These are phyloP conservation scores for Glaciozyma antarctica DNA, from an alignment of 768 basidiomycete genomes.

Conservation along the genomic window DNA sequence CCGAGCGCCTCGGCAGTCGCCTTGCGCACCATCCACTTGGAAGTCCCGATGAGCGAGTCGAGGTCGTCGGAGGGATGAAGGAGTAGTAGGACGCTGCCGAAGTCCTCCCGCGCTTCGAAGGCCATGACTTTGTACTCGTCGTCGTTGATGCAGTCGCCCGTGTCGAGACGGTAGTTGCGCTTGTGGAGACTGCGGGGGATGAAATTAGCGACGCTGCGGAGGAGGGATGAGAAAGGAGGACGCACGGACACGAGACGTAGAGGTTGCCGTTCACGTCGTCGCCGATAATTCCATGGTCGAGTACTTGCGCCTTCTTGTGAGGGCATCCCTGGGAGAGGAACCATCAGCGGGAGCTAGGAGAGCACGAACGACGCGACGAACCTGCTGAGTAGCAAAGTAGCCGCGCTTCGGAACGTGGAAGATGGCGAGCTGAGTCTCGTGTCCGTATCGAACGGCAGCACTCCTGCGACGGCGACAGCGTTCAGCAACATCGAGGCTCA, in stretches of 20 bases:
- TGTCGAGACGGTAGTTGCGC: conserved; percentile 33
- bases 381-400: conserved; percentile 61
- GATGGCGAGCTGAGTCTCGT: conserved; percentile 56
- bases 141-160: conserved; percentile 55
- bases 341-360: too few species aligned
- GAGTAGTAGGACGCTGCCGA: conserved; percentile 46
- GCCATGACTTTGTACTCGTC: conserved; percentile 52
- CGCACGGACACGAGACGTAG: conserved; percentile 43
- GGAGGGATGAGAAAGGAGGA: neutral
- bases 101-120: conserved; percentile 51
- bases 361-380: conserved; percentile 37
- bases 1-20: conserved; percentile 45
- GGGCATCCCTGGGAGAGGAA: neutral
- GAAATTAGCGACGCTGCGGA: neutral
- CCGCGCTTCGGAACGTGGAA: conserved; percentile 55
- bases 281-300: conserved; percentile 57
- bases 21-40: conserved; percentile 45
- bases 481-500: neutral
- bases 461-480: neutral
- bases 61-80: conserved; percentile 50
- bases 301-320: conserved; percentile 54
- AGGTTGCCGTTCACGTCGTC: conserved; percentile 51
- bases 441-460: conserved; percentile 53
- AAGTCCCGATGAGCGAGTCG: conserved; percentile 55
- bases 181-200: conserved; percentile 11